A percentile compares a stretch with the other conserved stretches of the same genome.
Evolutionary conservation across 2,329 filamentous ascomycete genomes (phyloP).

Genomic region (Annulohypoxylon truncatum): DNA sequence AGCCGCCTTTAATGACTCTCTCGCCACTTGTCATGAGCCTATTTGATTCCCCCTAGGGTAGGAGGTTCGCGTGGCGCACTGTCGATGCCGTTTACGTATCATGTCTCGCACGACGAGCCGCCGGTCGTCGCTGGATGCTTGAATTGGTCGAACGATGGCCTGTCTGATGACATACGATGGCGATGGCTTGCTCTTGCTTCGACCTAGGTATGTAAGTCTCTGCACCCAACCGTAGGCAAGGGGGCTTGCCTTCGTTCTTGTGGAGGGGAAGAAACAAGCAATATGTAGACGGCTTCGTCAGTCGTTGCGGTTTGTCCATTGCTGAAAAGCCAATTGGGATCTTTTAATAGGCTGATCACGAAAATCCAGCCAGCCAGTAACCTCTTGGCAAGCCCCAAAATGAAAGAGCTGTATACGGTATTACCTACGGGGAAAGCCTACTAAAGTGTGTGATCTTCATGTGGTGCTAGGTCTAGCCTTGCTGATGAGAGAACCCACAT

Average conservation of each 20-base stretch:
- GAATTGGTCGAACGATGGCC: constrained; percentile 30
- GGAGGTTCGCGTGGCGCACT: constrained; percentile 8
- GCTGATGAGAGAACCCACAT: constrained; percentile 18
- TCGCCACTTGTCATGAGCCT: constrained; percentile 35
- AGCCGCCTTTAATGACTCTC: neutral
- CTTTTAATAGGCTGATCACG: constrained; percentile 2
- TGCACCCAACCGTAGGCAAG: constrained; percentile 18
- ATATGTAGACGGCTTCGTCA: neutral
- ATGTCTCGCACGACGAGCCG: neutral
- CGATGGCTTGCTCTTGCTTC: neutral
- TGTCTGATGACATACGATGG: constrained; percentile 30
- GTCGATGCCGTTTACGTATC: constrained; percentile 7
- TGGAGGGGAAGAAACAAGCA: neutral
- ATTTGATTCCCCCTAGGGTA: constrained; percentile 29
- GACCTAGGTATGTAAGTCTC: neutral
- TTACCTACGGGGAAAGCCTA: neutral
- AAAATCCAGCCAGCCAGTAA: constrained; percentile 11
- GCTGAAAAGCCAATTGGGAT: constrained; percentile 7
- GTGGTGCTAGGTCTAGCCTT: constrained; percentile 10
- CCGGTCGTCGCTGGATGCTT: neutral
- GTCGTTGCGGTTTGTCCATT: constrained; percentile 6
- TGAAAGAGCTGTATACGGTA: neutral
- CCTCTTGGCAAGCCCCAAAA: constrained; percentile 2
- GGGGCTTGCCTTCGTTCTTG: neutral
- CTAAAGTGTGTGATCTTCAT: constrained; percentile 21